Evolutionary conservation across 2,329 filamentous ascomycete genomes (phyloP).

Genomic region (Xylaria multiplex): DNA sequence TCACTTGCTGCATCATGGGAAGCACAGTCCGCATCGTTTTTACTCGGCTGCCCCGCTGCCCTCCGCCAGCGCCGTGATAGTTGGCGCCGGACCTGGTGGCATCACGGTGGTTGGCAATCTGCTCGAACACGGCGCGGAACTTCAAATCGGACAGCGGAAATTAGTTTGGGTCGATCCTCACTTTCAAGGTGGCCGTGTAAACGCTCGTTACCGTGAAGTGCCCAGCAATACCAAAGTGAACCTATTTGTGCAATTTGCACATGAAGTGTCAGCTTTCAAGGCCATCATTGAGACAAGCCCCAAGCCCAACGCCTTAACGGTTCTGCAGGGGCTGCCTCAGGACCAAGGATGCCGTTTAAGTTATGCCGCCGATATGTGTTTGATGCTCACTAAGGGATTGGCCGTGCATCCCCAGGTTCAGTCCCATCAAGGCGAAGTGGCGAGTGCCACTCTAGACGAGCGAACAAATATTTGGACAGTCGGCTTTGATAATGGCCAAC

Average conservation of each 20-base stretch:
- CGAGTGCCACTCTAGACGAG: conserved; percentile 52
- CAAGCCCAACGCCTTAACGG: conserved; percentile 63
- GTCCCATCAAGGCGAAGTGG: conserved; percentile 52
- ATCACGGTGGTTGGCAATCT: conserved; percentile 70
- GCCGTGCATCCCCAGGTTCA: conserved; percentile 52
- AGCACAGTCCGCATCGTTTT: conserved; percentile 51
- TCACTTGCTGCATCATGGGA: conserved; percentile 18
- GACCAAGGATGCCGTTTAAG: conserved; percentile 66
- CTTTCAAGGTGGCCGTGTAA: conserved; percentile 64
- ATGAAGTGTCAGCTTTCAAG: conserved; percentile 62
- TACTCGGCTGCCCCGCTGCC: conserved; percentile 30
- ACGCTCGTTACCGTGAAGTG: conserved; percentile 68
- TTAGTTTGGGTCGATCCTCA: conserved; percentile 69
- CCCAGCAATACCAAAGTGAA: conserved; percentile 70
- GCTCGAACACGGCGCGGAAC: conserved; percentile 58
- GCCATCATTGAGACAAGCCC: conserved; percentile 59
- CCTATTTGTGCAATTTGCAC: conserved; percentile 67
- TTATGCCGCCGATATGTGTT: conserved; percentile 66
- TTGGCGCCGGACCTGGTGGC: conserved; percentile 68
- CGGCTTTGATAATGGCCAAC: conserved; percentile 45
- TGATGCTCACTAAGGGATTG: conserved; percentile 58
- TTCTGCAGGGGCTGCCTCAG: conserved; percentile 63
- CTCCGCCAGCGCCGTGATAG: conserved; percentile 59
- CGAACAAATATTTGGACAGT: conserved; percentile 42
- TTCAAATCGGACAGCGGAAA: conserved; percentile 49